Evolutionary conservation across 2,329 filamentous ascomycete genomes (phyloP), one percentile per base, ranked within the genome.

Genomic region (Diatrype stigma): DNA sequence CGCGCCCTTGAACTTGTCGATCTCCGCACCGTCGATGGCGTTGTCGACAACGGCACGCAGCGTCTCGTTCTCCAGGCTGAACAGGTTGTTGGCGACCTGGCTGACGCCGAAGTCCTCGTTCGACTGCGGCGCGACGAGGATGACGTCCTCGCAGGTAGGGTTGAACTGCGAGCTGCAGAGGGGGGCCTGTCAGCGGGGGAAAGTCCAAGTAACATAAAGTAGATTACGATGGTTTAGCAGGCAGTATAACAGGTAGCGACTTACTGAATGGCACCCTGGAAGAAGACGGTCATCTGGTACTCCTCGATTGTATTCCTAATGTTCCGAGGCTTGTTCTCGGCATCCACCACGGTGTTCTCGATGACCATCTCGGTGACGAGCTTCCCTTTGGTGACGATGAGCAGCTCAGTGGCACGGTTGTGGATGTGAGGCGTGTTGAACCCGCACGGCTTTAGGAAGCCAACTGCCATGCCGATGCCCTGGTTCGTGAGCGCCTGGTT

Each of bases 351-450:
- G 37, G 74, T 74, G 63, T 79, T 79, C 66, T 80, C 79, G 17
- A 76, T 70, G 2, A 77, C 67, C 71, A 81, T 79, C 58, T 78
- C 75, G 42, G 76, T 74, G 49, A 77, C 67, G 55, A 81, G 64
- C 21, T 64, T 67, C 49, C 79, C 79, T 38, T 73, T 57, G 44
- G 74, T 72, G 57, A 81, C 71, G 62, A 80, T 67, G 55, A 78
- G 75, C 47, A 82, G 73, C 67, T 82, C 78, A 30, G 74, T 71
- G 30, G 75, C 73, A 40, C 79, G 77, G 46, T 76, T 77, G 64
- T 81, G 79, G 3, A 77, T 70, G 67, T 82, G 79, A 17, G 78
- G 76, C 7, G 76, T 80, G 70, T 80, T 81, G 66, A 83, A 77
- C 51, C 76, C 79, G 59, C 79, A 83, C 34, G 72, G 68, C 32